phyloP scores from a whole-genome alignment of 768 basidiomycete genomes.

The Leccinum arenicola region DNA sequence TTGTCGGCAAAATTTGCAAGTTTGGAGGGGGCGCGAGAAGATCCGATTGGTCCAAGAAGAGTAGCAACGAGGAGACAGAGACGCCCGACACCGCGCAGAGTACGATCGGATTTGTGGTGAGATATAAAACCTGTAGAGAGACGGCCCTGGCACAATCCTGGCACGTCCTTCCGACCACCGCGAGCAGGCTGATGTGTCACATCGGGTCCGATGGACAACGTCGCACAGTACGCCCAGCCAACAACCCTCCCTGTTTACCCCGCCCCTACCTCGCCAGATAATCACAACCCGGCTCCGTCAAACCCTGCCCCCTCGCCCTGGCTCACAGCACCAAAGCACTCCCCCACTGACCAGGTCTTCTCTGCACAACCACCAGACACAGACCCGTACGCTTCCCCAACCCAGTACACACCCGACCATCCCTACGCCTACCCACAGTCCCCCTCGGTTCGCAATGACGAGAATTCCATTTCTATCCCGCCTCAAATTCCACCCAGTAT shows the following conservation, averaged over 20 bases:
- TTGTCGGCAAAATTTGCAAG: slow-evolving; percentile 17
- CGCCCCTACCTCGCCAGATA: slow-evolving; percentile 27
- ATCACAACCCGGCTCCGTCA: slow-evolving; percentile 20
- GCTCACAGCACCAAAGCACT: slow-evolving; percentile 14
- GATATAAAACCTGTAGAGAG: slow-evolving; percentile 31
- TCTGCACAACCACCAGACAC: slow-evolving; percentile 19
- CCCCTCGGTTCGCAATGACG: slow-evolving; percentile 28
- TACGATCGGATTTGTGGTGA: slow-evolving; percentile 14
- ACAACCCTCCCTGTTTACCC: slow-evolving; percentile 33
- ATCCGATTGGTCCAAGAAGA: slow-evolving; percentile 9
- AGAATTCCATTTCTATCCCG: slow-evolving; percentile 29
- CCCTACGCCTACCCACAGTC: slow-evolving; percentile 32
- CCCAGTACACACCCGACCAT: slow-evolving; percentile 24
- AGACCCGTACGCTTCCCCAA: slow-evolving; percentile 32
- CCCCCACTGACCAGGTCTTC: slow-evolving; percentile 31
- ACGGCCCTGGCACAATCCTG: slow-evolving; percentile 25
- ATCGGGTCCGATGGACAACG: slow-evolving; percentile 36
- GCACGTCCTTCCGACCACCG: slow-evolving; percentile 32
- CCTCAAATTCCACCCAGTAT: slow-evolving; percentile 49
- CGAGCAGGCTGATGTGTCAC: slow-evolving; percentile 33
- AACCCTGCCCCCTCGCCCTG: slow-evolving; percentile 25
- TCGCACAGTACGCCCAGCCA: slow-evolving; percentile 29
- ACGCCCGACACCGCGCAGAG: slow-evolving; percentile 17
- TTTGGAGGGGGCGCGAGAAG: too few species aligned
- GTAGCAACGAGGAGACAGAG: slow-evolving; percentile 18